These are phyloP conservation scores for Lasiodiplodia sp. DNA, from an alignment of 2,329 filamentous ascomycete species.

Conservation along the genomic window DNA sequence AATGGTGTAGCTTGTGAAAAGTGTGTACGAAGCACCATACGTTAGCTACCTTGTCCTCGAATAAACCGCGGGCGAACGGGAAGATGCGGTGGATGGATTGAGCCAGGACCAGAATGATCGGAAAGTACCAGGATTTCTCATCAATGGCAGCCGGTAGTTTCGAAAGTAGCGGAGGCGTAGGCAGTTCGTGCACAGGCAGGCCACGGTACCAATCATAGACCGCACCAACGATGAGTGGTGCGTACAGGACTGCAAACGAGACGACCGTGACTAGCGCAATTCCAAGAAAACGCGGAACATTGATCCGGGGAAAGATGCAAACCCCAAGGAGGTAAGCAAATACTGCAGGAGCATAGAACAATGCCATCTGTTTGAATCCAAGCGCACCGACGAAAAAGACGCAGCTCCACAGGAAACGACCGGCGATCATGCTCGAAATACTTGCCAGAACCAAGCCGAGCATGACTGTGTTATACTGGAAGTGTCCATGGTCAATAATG, in stretches of 20 bases:
- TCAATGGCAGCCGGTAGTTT: conserved; percentile 65
- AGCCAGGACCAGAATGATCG: conserved; percentile 76
- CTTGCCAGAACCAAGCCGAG: conserved; percentile 86
- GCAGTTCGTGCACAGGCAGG: conserved; percentile 65
- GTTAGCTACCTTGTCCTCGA: conserved; percentile 99
- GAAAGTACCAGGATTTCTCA: conserved; percentile 73
- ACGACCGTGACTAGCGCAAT: conserved; percentile 76
- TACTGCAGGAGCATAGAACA: conserved; percentile 93
- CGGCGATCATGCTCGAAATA: conserved; percentile 87
- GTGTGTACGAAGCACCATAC: conserved; percentile 96
- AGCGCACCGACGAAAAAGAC: conserved; percentile 92
- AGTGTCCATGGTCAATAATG: conserved; percentile 92
- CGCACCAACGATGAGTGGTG: conserved; percentile 77
- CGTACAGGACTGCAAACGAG: conserved; percentile 76
- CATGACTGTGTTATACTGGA: conserved; percentile 99
- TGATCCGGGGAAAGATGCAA: conserved; percentile 78
- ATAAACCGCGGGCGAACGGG: conserved; percentile 92
- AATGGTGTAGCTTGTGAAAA: conserved; percentile 82
- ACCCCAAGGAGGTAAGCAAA: conserved; percentile 90
- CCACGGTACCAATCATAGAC: conserved; percentile 72
- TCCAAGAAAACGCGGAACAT: conserved; percentile 71
- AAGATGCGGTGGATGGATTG: conserved; percentile 94
- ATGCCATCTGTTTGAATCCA: conserved; percentile 99
- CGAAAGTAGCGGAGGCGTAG: conserved; percentile 69
- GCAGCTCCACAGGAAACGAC: conserved; percentile 84